phyloP scores from a whole-genome alignment of 331 rosid species.

The Dryas integrifolia region DNA sequence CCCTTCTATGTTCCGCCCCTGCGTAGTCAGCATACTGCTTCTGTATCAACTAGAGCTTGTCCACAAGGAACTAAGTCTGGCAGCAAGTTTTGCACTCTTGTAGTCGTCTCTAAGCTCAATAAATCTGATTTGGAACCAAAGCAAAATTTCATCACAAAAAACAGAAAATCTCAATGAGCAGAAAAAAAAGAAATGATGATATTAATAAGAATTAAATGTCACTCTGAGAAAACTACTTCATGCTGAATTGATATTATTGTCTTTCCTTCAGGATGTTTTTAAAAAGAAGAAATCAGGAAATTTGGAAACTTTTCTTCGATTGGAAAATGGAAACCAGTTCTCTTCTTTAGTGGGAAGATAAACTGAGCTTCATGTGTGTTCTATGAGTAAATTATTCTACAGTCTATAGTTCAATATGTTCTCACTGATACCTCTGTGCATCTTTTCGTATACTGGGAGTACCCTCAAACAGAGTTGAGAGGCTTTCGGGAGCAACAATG shows the following conservation, averaged over 20 bases:
- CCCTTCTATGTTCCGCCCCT: too few relatives aligned
- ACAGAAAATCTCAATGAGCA: not conserved
- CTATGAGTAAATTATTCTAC: not conserved
- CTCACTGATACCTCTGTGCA: slow-evolving; percentile 63
- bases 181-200: not conserved
- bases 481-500: slow-evolving; percentile 99
- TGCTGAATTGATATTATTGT: not conserved
- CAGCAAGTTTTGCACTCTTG: slow-evolving; percentile 86
- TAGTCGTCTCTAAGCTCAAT: slow-evolving; percentile 89
- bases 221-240: not conserved
- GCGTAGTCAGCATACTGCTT: slow-evolving; percentile 11
- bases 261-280: not conserved
- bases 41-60: slow-evolving; percentile 47
- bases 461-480: slow-evolving; percentile 83
- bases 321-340: not conserved
- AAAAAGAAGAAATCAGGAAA: not conserved
- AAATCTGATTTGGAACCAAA: slow-evolving; percentile 47
- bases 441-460: slow-evolving; percentile 91
- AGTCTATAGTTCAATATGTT: not conserved
- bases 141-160: slow-evolving; percentile 14
- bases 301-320: not conserved
- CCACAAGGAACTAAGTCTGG: slow-evolving; percentile 78
- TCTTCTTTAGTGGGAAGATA: not conserved
- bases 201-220: not conserved
- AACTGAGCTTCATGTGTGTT: not conserved